Evolutionary conservation across 495 filamentous ascomycete species (phyloP).

Genomic region (Aspergillus mulundensis): DNA sequence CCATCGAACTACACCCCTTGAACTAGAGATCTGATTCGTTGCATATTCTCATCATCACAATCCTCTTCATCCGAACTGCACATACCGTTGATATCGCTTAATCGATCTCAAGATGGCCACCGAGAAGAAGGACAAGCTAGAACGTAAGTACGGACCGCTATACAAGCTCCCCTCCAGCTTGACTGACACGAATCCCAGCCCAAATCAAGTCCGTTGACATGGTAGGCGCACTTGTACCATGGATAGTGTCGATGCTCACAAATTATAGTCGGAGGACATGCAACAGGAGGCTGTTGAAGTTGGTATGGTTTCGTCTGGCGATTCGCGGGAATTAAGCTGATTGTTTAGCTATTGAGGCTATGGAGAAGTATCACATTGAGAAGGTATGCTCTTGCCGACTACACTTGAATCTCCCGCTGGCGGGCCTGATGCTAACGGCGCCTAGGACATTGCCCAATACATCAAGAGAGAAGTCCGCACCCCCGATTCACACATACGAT

Average conservation of each 20-base stretch:
- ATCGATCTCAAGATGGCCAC: conserved; percentile 36
- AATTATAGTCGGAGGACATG: conserved; percentile 84
- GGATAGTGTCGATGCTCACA: conserved; percentile 13
- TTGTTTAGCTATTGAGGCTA: conserved; percentile 78
- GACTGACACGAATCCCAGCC: conserved; percentile 53
- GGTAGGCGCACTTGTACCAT: conserved; percentile 52
- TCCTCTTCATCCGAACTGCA: not conserved
- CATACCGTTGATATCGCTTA: not conserved
- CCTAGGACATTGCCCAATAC: conserved; percentile 88
- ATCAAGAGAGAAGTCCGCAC: conserved; percentile 87
- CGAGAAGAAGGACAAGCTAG: conserved; percentile 67
- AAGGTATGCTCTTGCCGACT: conserved; percentile 56
- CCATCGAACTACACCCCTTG: not conserved
- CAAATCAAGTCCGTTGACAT: conserved; percentile 97
- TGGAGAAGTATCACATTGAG: conserved; percentile 88
- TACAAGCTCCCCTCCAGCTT: not conserved
- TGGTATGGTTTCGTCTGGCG: conserved; percentile 54
- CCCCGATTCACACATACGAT: conserved; percentile 6
- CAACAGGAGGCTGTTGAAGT: conserved; percentile 90
- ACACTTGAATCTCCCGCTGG: not conserved
- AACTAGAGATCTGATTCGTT: not conserved
- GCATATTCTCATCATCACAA: not conserved
- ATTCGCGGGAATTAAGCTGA: conserved; percentile 18
- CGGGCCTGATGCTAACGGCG: conserved; percentile 16
- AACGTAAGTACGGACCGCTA: conserved; percentile 48